phyloP scores from a whole-genome alignment of 1,139 yeast species.

The Hemisphaericaspora xylofermentans region DNA sequence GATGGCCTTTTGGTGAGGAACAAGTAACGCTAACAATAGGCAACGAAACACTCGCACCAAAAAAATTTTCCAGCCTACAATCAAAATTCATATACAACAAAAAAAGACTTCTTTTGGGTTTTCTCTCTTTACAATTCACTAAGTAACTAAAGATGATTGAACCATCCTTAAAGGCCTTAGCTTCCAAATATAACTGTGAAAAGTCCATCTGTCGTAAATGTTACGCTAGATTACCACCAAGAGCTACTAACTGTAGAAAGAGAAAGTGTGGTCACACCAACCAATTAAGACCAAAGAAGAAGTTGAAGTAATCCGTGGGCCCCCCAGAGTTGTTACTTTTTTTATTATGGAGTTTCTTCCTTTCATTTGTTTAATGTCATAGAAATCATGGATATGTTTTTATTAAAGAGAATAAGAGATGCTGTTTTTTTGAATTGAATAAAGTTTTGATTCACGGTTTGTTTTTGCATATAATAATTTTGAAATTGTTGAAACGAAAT shows the following conservation, averaged over 20 bases:
- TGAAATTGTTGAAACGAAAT: not conserved
- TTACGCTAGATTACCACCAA: slow-evolving; percentile 99
- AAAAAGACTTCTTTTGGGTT: slow-evolving; percentile 3
- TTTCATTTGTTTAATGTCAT: slow-evolving; percentile 6
- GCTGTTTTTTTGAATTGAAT: not conserved
- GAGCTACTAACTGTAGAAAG: slow-evolving; percentile 99
- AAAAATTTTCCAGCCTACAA: slow-evolving; percentile 1
- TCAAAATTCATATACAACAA: not conserved
- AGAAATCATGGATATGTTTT: slow-evolving; percentile 2
- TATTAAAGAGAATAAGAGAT: not conserved
- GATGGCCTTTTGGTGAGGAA: not conserved
- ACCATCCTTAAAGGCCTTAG: slow-evolving; percentile 98
- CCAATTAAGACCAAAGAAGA: slow-evolving; percentile 99
- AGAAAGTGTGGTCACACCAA: slow-evolving; percentile 99
- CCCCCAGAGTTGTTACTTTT: slow-evolving; percentile 18
- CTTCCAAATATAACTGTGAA: slow-evolving; percentile 99
- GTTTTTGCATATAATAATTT: not conserved
- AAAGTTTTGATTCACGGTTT: not conserved
- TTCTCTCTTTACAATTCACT: slow-evolving; percentile 1
- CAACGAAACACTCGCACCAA: not conserved
- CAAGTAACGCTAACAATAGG: not conserved
- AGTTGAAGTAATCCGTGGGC: slow-evolving; percentile 76
- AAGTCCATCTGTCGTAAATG: slow-evolving; percentile 99
- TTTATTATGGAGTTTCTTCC: slow-evolving; percentile 7
- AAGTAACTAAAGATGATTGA: slow-evolving; percentile 66